Evolutionary conservation across 768 basidiomycete species (phyloP).

Genomic region (Panaeolus cyanescens): DNA sequence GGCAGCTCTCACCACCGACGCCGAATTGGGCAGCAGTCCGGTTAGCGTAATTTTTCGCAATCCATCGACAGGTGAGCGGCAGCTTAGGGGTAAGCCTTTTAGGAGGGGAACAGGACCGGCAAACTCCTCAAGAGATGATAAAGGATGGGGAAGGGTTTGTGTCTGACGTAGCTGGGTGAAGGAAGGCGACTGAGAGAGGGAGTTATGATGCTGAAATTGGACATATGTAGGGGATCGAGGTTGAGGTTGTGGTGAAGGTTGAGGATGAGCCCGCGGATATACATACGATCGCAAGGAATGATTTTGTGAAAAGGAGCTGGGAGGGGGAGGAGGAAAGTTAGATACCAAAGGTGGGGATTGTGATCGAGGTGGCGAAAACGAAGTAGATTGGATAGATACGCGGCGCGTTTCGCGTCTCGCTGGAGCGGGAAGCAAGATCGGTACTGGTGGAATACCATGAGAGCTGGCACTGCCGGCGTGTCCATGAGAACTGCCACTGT

Average conservation of each 20-base stretch:
- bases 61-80: slow-evolving; percentile 2
- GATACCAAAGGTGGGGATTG: slow-evolving; percentile 2
- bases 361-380: slow-evolving; percentile 1
- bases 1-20: slow-evolving; percentile 33
- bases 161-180: slow-evolving; percentile 7
- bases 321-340: slow-evolving; percentile 5
- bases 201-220: background rate
- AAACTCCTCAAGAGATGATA: slow-evolving; percentile 2
- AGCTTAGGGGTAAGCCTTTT: background rate
- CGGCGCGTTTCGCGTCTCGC: background rate
- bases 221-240: background rate
- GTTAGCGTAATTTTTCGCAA: slow-evolving; percentile 31
- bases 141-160: background rate
- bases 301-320: slow-evolving; percentile 6
- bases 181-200: slow-evolving; percentile 23
- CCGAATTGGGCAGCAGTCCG: slow-evolving; percentile 32
- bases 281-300: background rate
- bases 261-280: background rate
- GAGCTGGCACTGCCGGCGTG: background rate
- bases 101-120: background rate
- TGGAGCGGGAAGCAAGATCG: background rate
- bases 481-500: background rate
- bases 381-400: slow-evolving; percentile 1
- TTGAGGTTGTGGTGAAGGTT: background rate
- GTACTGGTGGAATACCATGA: background rate